These are phyloP conservation scores for Globisporangium cylindrosporum DNA, from an alignment of 352 stramenopile species.

Conservation along the genomic window DNA sequence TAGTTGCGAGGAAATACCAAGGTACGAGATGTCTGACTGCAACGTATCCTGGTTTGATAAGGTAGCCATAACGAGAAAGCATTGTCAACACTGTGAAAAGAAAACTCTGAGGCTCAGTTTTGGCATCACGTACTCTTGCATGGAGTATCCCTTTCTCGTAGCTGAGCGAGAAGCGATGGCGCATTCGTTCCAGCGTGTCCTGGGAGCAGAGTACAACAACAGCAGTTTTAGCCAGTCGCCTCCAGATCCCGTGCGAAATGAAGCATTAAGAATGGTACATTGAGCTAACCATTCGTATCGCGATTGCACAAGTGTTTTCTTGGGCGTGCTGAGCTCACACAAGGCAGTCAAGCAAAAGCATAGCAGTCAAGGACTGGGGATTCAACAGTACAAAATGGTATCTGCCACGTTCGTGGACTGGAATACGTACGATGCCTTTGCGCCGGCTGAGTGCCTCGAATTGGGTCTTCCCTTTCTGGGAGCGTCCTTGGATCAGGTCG, in stretches of 20 bases:
- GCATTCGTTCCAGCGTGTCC: conserved; percentile 16
- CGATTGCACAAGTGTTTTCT: conserved; percentile 29
- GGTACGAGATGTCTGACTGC: conserved; percentile 34
- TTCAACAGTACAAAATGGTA: background rate
- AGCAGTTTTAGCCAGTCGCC: background rate
- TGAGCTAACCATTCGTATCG: conserved; percentile 24
- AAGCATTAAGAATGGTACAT: background rate
- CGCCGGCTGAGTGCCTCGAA: conserved; percentile 13
- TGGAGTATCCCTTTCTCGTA: conserved; percentile 26
- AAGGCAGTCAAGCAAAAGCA: background rate
- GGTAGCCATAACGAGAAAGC: background rate
- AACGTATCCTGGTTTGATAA: conserved; percentile 25
- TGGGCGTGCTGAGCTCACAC: conserved; percentile 28
- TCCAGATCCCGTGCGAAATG: background rate
- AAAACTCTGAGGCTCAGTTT: background rate
- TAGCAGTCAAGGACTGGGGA: background rate
- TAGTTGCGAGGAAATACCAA: conserved; percentile 40
- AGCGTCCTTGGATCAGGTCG: conserved; percentile 28
- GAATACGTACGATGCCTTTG: conserved; percentile 33
- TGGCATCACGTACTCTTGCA: background rate
- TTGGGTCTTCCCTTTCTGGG: background rate
- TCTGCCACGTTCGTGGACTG: too few relatives aligned
- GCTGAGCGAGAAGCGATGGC: conserved; percentile 25
- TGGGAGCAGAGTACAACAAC: background rate
- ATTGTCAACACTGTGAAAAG: background rate